Conservation (phyloP, 176 grass and related monocot genomes). For the Triticum aestivum region IWGSC_CS_RefSeq_v2.1 NC_057808.1:64306577-64307076, state of each 20-base stretch:
- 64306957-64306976: background rate
- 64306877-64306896: background rate
- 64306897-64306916: background rate
- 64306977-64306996: background rate
- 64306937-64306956: background rate
- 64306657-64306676: too few relatives aligned
- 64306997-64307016: background rate
- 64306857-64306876: background rate
- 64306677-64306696: too few relatives aligned
- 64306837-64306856: background rate
- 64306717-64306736: background rate
- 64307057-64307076: background rate
- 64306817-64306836: background rate
- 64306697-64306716: background rate
- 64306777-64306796: background rate
- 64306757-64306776: background rate
- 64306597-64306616: too few relatives aligned
- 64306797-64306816: background rate
- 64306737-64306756: background rate
- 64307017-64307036: background rate
- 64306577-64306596: too few relatives aligned
- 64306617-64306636: too few relatives aligned
- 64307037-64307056: background rate
- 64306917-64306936: background rate
- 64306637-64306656: too few relatives aligned